Percentiles rank a stretch among this genome's conserved stretches.
Evolutionary conservation across 371 early-diverging fungal species (phyloP).

Genomic region (Scutellospora calospora): DNA sequence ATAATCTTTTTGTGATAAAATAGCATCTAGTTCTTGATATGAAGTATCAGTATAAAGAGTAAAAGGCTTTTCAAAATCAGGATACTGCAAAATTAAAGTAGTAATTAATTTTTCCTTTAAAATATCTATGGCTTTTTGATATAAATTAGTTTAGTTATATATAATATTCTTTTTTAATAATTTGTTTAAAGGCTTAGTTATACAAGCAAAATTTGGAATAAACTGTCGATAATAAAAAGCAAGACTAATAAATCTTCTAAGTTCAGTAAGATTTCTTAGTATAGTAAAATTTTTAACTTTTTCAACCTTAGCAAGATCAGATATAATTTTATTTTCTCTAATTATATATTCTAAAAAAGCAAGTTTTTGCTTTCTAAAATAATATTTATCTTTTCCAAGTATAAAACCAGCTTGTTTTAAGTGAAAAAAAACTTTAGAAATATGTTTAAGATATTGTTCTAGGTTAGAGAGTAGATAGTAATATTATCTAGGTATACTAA

Average conservation of each 20-base stretch:
- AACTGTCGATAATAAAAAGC: constrained; percentile 52
- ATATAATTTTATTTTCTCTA: constrained; percentile 41
- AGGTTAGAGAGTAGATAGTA: constrained; percentile 15
- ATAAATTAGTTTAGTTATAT: constrained; percentile 44
- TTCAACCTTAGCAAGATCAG: constrained; percentile 45
- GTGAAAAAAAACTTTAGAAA: constrained; percentile 50
- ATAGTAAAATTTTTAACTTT: constrained; percentile 36
- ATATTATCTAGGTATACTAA: constrained; percentile 62
- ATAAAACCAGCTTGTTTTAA: constrained; percentile 43
- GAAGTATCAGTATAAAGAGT: not conserved
- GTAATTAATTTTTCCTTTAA: constrained; percentile 25
- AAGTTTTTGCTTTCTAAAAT: constrained; percentile 37
- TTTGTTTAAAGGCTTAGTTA: not conserved
- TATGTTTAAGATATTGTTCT: constrained; percentile 49
- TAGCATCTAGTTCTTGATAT: not conserved
- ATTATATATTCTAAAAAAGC: constrained; percentile 54
- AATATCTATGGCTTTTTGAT: constrained; percentile 46
- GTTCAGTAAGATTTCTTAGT: constrained; percentile 45
- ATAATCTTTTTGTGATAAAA: constrained; percentile 4
- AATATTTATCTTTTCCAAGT: constrained; percentile 56
- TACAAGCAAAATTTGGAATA: constrained; percentile 14
- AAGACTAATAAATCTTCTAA: constrained; percentile 50
- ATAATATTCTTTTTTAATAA: not conserved
- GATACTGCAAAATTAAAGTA: not conserved
- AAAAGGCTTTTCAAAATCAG: not conserved